phyloP scores from a whole-genome alignment of 371 early-diverging fungal genomes.

The Mucor indicus region DNA sequence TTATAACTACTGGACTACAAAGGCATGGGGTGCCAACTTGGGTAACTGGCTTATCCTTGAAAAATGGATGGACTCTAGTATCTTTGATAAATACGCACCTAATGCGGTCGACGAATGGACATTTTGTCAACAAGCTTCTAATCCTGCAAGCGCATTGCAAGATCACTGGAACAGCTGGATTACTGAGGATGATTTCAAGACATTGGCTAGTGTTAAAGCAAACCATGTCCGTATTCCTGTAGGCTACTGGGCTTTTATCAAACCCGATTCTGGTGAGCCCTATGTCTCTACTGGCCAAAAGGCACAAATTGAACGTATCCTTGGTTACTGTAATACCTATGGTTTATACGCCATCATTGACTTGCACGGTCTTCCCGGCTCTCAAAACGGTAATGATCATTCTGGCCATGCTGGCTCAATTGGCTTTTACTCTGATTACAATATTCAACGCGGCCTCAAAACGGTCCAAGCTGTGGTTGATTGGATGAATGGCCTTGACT shows the following conservation, averaged over 20 bases:
- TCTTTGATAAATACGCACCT: conserved; percentile 26
- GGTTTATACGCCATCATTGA: conserved; percentile 61
- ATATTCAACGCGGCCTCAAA: conserved; percentile 21
- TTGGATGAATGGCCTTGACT: conserved; percentile 27
- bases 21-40: conserved; percentile 61
- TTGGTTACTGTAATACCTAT: conserved; percentile 49
- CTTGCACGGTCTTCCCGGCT: conserved; percentile 62
- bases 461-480: conserved; percentile 26
- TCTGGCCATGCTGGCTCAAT: conserved; percentile 32
- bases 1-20: conserved; percentile 24
- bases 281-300: conserved; percentile 47
- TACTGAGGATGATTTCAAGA: conserved; percentile 42
- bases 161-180: conserved; percentile 47
- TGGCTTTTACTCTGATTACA: conserved; percentile 20
- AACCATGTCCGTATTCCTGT: conserved; percentile 52
- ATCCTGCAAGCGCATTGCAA: conserved; percentile 21
- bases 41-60: conserved; percentile 68
- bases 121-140: conserved; percentile 32
- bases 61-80: conserved; percentile 41
- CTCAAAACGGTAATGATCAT: conserved; percentile 56
- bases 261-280: conserved; percentile 38
- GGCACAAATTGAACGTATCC: conserved; percentile 41
- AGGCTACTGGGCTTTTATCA: conserved; percentile 48
- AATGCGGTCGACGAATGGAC: conserved; percentile 50
- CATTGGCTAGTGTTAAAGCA: conserved; percentile 32